phyloP scores from a whole-genome alignment of 345 rosid species.

The Heritiera fomes region DNA sequence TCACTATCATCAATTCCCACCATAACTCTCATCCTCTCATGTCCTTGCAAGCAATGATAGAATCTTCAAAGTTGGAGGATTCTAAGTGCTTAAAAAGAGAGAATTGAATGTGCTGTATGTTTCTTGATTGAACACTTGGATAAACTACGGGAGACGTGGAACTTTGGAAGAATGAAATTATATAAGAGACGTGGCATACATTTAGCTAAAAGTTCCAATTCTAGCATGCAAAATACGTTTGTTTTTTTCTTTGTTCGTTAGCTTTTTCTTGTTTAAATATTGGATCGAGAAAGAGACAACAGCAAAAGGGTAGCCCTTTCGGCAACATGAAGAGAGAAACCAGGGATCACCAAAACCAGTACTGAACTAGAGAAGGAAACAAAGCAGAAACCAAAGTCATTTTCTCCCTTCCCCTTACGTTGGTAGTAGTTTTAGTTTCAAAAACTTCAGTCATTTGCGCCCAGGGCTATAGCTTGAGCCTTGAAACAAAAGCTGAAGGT shows the following conservation, averaged over 20 bases:
- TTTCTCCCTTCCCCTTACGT: no score
- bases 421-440: no score
- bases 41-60: background rate
- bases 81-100: background rate
- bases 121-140: background rate
- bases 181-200: background rate
- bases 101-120: background rate
- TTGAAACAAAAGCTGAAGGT: no score
- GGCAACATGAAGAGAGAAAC: no score
- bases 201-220: background rate
- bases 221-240: background rate
- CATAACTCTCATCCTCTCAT: constrained; percentile 24
- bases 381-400: no score
- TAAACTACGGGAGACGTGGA: background rate
- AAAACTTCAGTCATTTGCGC: no score
- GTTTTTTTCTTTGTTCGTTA: background rate
- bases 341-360: no score
- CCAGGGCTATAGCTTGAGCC: no score
- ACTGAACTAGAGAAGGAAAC: no score
- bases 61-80: background rate
- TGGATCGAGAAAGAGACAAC: background rate
- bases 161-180: background rate
- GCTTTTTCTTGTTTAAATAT: background rate
- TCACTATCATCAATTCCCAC: constrained; percentile 55
- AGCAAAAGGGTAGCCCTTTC: background rate